Evolutionary conservation across 148 eudicot genomes (phyloP).

Genomic region (Amaranthus palmeri): DNA sequence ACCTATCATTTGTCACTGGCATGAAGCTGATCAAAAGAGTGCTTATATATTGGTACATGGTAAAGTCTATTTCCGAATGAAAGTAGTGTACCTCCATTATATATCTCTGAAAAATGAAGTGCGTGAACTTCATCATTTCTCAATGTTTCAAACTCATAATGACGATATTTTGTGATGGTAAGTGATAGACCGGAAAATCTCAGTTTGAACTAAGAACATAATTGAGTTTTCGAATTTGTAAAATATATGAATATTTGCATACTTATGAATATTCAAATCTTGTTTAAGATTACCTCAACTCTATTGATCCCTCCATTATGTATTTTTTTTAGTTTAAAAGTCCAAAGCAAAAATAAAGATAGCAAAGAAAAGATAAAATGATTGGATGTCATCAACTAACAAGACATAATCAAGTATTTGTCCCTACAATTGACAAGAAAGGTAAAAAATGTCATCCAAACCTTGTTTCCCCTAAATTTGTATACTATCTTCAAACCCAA

Average conservation of each 20-base stretch:
- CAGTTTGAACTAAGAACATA: neutral
- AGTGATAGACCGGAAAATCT: neutral
- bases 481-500: too few relatives aligned
- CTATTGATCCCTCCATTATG: too few relatives aligned
- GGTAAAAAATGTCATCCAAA: neutral
- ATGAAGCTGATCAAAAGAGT: neutral
- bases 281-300: neutral
- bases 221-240: neutral
- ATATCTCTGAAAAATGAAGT: neutral
- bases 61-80: too few relatives aligned
- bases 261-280: neutral
- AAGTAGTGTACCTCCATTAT: too few relatives aligned
- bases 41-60: neutral
- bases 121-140: neutral
- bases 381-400: too few relatives aligned
- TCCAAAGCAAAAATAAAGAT: too few relatives aligned
- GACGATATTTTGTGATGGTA: neutral
- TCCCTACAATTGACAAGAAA: neutral
- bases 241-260: neutral
- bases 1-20: neutral
- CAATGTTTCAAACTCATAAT: neutral
- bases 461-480: too few relatives aligned
- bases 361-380: too few relatives aligned
- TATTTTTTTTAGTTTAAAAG: too few relatives aligned
- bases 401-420: neutral